These are phyloP conservation scores for Aspergillus baeticus DNA, from an alignment of 495 filamentous ascomycete species.

Conservation along the genomic window DNA sequence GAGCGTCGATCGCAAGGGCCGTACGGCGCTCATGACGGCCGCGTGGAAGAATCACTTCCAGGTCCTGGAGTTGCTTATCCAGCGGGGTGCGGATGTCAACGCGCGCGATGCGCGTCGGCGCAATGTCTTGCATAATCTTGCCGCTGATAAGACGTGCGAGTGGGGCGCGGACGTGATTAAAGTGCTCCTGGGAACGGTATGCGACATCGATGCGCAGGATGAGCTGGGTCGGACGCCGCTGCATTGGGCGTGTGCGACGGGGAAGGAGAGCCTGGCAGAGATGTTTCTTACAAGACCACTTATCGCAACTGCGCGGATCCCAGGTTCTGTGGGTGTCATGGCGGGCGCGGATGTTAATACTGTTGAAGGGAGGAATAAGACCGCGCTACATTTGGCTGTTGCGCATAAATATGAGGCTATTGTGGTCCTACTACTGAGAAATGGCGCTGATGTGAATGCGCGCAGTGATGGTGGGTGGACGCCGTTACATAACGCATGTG, in stretches of 20 bases:
- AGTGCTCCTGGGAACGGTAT: slow-evolving; percentile 41
- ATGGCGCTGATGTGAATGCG: slow-evolving; percentile 53
- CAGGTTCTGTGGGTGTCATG: slow-evolving; percentile 13
- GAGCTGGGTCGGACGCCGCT: slow-evolving; percentile 56
- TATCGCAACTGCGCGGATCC: slow-evolving; percentile 1
- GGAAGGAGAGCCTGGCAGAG: slow-evolving; percentile 54
- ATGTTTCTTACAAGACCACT: slow-evolving; percentile 48
- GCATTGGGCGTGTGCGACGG: slow-evolving; percentile 64
- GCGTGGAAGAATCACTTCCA: slow-evolving; percentile 55
- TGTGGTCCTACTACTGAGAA: slow-evolving; percentile 51
- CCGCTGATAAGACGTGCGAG: slow-evolving; percentile 52
- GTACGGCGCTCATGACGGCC: slow-evolving; percentile 60
- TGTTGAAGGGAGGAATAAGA: slow-evolving; percentile 57
- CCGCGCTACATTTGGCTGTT: slow-evolving; percentile 58
- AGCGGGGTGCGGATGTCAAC: slow-evolving; percentile 49
- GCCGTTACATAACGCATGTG: slow-evolving; percentile 62
- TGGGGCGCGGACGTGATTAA: slow-evolving; percentile 52
- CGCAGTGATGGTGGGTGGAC: slow-evolving; percentile 64
- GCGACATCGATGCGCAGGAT: slow-evolving; percentile 44
- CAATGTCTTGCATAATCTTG: slow-evolving; percentile 55
- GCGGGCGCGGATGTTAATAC: slow-evolving; percentile 47
- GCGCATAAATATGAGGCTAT: slow-evolving; percentile 53
- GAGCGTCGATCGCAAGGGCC: slow-evolving; percentile 44
- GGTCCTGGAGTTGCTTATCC: slow-evolving; percentile 48
- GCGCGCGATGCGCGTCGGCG: slow-evolving; percentile 35